Evolutionary conservation across 2,329 filamentous ascomycete genomes (phyloP).

Genomic region (Domatiomyces globalis): DNA sequence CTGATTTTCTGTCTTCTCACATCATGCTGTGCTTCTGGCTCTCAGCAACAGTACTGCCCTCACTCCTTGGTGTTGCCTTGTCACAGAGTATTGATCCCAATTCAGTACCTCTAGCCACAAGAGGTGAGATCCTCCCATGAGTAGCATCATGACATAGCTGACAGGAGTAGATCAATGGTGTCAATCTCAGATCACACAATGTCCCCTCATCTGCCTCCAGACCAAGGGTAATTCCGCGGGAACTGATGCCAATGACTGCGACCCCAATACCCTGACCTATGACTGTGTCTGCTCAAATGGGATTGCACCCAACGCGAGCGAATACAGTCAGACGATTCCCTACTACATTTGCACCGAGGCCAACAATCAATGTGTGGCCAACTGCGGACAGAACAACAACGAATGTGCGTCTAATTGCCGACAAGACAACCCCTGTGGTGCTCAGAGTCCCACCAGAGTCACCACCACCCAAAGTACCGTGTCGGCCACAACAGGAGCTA

Average conservation of each 20-base stretch:
- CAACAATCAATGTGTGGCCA: constrained; percentile 41
- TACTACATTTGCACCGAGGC: constrained; percentile 47
- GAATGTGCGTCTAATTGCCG: constrained; percentile 39
- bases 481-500: constrained; percentile 23
- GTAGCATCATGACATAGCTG: not conserved
- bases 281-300: constrained; percentile 43
- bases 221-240: constrained; percentile 23
- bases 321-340: constrained; percentile 49
- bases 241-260: constrained; percentile 28
- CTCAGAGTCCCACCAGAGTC: constrained; percentile 40
- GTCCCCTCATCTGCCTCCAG: constrained; percentile 34
- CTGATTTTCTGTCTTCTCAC: not conserved
- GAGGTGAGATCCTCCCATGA: constrained; percentile 20
- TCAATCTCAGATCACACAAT: constrained; percentile 27
- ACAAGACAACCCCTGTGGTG: constrained; percentile 45
- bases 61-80: constrained; percentile 20
- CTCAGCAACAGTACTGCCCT: constrained; percentile 21
- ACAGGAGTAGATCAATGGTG: constrained; percentile 29
- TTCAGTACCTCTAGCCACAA: constrained; percentile 24
- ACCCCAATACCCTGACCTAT: constrained; percentile 37
- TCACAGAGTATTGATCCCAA: constrained; percentile 28
- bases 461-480: constrained; percentile 30
- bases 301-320: constrained; percentile 41
- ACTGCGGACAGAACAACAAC: constrained; percentile 35
- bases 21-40: constrained; percentile 17